phyloP scores from a whole-genome alignment of 176 grass and related monocot species.

The Bromus sterilis region DNA sequence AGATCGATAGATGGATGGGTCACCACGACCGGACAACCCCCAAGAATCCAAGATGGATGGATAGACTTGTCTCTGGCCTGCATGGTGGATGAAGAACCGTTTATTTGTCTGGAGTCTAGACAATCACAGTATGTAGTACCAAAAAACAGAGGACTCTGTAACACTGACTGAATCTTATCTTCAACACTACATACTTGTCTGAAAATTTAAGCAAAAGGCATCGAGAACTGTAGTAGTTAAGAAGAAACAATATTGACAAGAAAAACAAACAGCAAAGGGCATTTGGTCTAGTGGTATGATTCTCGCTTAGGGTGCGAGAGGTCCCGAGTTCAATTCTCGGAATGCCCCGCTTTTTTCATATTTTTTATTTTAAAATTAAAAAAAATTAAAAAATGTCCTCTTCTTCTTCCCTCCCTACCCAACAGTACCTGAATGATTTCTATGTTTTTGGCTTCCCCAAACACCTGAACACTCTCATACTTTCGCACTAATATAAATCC shows the following conservation, averaged over 20 bases:
- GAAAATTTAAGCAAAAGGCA: too few species aligned
- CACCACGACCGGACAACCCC: not conserved
- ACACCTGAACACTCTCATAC: not conserved
- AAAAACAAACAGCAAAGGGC: not conserved
- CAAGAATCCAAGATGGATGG: not conserved
- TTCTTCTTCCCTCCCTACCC: not conserved
- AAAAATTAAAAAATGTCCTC: too few species aligned
- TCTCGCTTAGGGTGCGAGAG: slow-evolving; percentile 93
- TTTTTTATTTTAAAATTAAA: too few species aligned
- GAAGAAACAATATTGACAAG: not conserved
- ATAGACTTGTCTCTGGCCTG: too few species aligned
- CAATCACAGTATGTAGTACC: too few species aligned
- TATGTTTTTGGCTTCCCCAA: not conserved
- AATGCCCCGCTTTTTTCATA: slow-evolving; percentile 24
- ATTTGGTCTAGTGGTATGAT: slow-evolving; percentile 99
- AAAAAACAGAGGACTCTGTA: too few species aligned
- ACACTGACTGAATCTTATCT: too few species aligned
- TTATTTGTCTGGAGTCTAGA: too few species aligned
- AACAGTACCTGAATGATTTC: not conserved
- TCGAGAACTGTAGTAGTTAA: too few species aligned
- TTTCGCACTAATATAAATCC: too few species aligned
- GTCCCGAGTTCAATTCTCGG: slow-evolving; percentile 99
- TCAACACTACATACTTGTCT: too few species aligned
- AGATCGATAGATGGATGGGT: not conserved
- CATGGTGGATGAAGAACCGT: too few species aligned